phyloP scores from a whole-genome alignment of 805 yeast species.

The Candida loeiensis region DNA sequence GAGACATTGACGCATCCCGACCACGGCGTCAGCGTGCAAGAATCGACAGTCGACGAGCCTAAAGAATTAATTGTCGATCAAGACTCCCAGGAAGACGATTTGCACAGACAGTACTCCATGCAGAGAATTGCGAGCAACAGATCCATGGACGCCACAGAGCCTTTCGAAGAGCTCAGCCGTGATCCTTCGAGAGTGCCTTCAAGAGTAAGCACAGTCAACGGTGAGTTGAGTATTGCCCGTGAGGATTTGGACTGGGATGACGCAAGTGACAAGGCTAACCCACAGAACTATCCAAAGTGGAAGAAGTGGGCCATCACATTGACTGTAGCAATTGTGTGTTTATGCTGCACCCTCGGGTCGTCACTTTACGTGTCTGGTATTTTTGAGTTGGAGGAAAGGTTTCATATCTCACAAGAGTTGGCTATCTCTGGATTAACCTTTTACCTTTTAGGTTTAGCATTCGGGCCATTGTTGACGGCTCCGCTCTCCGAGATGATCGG shows the following conservation, averaged over 20 bases:
- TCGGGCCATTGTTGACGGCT: slow-evolving; percentile 68
- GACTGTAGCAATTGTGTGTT: slow-evolving; percentile 61
- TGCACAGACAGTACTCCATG: slow-evolving; percentile 16
- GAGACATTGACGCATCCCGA: neutral
- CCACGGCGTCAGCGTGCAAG: neutral
- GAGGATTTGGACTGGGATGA: slow-evolving; percentile 52
- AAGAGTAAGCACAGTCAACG: neutral
- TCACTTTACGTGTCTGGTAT: slow-evolving; percentile 68
- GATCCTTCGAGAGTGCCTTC: neutral
- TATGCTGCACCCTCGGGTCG: slow-evolving; percentile 72
- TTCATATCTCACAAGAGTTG: slow-evolving; percentile 57
- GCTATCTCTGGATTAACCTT: slow-evolving; percentile 67
- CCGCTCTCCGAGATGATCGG: slow-evolving; percentile 72
- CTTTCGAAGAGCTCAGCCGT: slow-evolving; percentile 13
- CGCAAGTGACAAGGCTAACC: slow-evolving; percentile 59
- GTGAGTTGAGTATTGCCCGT: neutral
- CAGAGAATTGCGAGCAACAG: slow-evolving; percentile 18
- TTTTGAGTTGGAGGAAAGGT: slow-evolving; percentile 45
- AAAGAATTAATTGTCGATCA: neutral
- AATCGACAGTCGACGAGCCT: neutral
- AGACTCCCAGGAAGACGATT: slow-evolving; percentile 6
- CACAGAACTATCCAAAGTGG: slow-evolving; percentile 63
- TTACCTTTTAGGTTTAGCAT: slow-evolving; percentile 66
- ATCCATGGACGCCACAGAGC: slow-evolving; percentile 17
- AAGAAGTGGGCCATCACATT: slow-evolving; percentile 65